Base-by-base conservation (phyloP, 2,329 filamentous ascomycete genomes). In the Rutstroemia sydowiana region DNA sequence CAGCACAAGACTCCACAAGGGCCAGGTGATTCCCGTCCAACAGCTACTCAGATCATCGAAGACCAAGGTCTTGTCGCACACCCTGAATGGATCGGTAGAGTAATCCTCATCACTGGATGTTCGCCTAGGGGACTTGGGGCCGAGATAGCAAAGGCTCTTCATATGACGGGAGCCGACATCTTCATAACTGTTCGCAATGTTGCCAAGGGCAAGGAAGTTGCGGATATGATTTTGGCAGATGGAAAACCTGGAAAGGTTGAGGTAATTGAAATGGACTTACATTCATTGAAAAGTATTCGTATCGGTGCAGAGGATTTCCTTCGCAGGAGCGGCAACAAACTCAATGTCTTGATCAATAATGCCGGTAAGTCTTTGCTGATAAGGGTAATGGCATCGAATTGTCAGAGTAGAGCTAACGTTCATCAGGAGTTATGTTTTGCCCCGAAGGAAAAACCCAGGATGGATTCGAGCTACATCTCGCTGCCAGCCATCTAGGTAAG, bases 401-500 rank as follows among this genome's bases (percentile, higher is more conserved):
- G n/a, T n/a, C n/a, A n/a, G n/a, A n/a, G n/a, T n/a, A n/a, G n/a
- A n/a, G n/a, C n/a, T n/a, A n/a, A n/a, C n/a, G n/a, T n/a, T n/a
- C n/a, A n/a, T n/a, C n/a, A n/a, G n/a, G n/a, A n/a, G n/a, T 54
- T 9, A 68, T 20, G 63, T 43, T 40, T 51, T 52, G 18, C 5
- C 44, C 44, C 13, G 21, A 36, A 7, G 14, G 5, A 2, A 13
- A 21, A 7, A 76, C 71, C 1, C 57, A 53, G n/a, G 73, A 76
- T 53, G 73, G 73, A 23, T 72, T 71, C 58, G 76, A 80, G 56
- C 61, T 62, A 0, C 75, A 79, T 51, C 73, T 79, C 52, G 75
- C 70, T 40, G 72, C 69, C 10, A 78, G 79, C 60, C 72, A 79
- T 59, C 65, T 81, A 3, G 69, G 64, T n/a, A n/a, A n/a, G n/a